Percentiles rank a stretch among this genome's conserved stretches.
Conservation (phyloP, 2,329 filamentous ascomycete species). For the Rhexocercosporidium sp. region DNA sequence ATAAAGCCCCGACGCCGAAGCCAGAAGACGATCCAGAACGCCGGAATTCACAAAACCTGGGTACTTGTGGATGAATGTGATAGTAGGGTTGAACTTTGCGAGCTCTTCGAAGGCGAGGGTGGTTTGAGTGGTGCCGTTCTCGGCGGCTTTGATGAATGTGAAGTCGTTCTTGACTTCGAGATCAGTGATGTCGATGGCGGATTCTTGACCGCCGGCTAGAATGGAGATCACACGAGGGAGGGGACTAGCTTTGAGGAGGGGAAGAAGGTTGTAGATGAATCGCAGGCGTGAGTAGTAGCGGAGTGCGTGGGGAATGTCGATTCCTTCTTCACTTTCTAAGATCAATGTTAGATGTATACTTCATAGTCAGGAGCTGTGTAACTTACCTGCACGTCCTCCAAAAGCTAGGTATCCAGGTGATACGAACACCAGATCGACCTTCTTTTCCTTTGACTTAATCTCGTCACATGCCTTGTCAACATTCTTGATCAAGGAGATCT, state of each 20-base stretch:
- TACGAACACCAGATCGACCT: slow-evolving; percentile 54
- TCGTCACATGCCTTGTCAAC: slow-evolving; percentile 55
- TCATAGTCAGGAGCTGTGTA: background rate
- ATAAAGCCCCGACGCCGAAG: slow-evolving; percentile 33
- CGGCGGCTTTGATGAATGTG: slow-evolving; percentile 47
- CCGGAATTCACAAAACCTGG: slow-evolving; percentile 44
- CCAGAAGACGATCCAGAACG: slow-evolving; percentile 39
- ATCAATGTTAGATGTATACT: slow-evolving; percentile 31
- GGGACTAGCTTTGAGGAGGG: slow-evolving; percentile 53
- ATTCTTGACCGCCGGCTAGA: slow-evolving; percentile 57
- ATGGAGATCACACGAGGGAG: slow-evolving; percentile 59
- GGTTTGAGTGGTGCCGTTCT: slow-evolving; percentile 55
- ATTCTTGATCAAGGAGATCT: slow-evolving; percentile 55
- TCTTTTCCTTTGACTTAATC: slow-evolving; percentile 50
- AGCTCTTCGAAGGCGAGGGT: slow-evolving; percentile 57
- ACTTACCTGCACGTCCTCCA: slow-evolving; percentile 37
- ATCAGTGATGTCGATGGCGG: slow-evolving; percentile 53
- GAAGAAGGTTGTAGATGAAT: slow-evolving; percentile 61
- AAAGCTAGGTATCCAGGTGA: slow-evolving; percentile 47
- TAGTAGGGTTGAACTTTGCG: slow-evolving; percentile 49
- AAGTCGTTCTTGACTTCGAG: slow-evolving; percentile 43
- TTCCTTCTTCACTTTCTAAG: slow-evolving; percentile 59
- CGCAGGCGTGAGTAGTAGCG: slow-evolving; percentile 63
- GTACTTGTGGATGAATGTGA: slow-evolving; percentile 44
- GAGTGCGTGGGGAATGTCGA: slow-evolving; percentile 57